Percentiles rank a stretch among this genome's conserved stretches.
These are phyloP conservation scores for Auricularia sp. DNA, from an alignment of 768 basidiomycete genomes.

Conservation along the genomic window DNA sequence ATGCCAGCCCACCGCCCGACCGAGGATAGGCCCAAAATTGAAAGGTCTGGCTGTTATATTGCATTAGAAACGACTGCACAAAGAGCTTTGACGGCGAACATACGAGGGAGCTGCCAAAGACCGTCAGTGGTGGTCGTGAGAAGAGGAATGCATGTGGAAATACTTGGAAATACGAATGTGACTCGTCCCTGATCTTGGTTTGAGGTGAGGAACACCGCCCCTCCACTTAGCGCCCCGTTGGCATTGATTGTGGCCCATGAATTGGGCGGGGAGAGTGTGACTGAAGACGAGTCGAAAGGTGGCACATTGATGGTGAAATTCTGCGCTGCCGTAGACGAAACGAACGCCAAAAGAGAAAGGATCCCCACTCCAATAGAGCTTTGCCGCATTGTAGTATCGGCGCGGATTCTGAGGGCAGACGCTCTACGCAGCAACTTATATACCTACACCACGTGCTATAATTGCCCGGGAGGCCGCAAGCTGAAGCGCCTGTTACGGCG, in stretches of 20 bases:
- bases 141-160: neutral
- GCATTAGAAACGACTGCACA: neutral
- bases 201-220: neutral
- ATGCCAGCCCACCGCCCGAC: conserved; percentile 2
- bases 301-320: neutral
- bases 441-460: too few species aligned
- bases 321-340: neutral
- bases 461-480: too few species aligned
- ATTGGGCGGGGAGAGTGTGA: neutral
- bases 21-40: conserved; percentile 3
- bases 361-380: neutral
- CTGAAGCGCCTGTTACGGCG: too few species aligned
- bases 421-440: too few species aligned
- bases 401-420: neutral
- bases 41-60: neutral
- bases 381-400: neutral
- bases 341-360: neutral
- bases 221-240: neutral
- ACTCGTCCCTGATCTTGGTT: neutral
- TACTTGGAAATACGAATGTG: neutral
- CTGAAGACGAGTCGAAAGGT: neutral
- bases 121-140: too few species aligned
- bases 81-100: neutral
- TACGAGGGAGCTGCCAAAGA: neutral
- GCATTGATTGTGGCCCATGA: neutral